Evolutionary conservation across 1,284 basidiomycete genomes (phyloP).

Genomic region (Uromyces viciae-fabae): DNA sequence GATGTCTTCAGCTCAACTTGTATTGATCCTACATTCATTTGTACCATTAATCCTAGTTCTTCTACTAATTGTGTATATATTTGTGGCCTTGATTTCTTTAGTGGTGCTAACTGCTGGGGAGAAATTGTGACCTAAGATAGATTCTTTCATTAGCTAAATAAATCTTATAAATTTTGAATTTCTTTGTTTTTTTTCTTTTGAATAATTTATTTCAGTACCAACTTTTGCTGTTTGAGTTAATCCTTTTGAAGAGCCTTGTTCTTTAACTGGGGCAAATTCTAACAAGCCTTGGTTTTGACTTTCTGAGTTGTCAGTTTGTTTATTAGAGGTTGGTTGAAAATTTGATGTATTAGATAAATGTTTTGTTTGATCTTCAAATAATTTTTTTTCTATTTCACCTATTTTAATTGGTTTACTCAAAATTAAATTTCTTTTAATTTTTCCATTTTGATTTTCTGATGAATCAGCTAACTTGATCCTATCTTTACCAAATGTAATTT

Average conservation of each 20-base stretch:
- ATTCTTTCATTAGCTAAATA: no score
- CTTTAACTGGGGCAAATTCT: slow-evolving; percentile 12
- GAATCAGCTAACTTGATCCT: no score
- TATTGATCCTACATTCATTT: slow-evolving; percentile 19
- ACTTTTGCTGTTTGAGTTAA: slow-evolving; percentile 22
- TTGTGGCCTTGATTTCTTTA: slow-evolving; percentile 40
- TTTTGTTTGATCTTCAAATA: not conserved
- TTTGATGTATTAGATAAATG: not conserved
- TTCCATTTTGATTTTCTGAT: not conserved
- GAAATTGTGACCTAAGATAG: slow-evolving; percentile 37
- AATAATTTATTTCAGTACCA: not conserved
- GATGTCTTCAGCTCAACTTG: slow-evolving; percentile 35
- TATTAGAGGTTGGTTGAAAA: not conserved
- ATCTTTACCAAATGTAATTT: no score
- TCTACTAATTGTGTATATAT: slow-evolving; percentile 41
- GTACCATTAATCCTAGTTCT: slow-evolving; percentile 35
- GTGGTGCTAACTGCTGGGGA: slow-evolving; percentile 33
- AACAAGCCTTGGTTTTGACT: not conserved
- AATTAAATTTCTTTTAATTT: not conserved
- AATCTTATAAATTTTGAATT: not conserved
- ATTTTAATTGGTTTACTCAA: no score
- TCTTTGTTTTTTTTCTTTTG: not conserved
- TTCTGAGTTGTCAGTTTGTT: not conserved
- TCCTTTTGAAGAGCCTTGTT: slow-evolving; percentile 23
- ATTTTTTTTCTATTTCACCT: no score